phyloP scores from a whole-genome alignment of 2,329 filamentous ascomycete genomes.

The Calonectria leucothoes region DNA sequence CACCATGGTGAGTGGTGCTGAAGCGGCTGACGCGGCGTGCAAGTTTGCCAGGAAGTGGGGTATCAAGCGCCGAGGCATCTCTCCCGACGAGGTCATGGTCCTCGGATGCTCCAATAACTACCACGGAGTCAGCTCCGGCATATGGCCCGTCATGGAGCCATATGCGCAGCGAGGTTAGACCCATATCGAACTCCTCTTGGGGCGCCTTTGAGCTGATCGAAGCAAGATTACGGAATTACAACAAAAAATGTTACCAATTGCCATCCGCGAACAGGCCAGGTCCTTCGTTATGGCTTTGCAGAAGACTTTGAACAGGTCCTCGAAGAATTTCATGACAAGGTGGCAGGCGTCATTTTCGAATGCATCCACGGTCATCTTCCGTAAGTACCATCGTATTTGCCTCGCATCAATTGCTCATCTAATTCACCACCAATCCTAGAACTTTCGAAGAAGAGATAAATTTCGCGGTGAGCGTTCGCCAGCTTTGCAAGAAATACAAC shows the following conservation, averaged over 20 bases:
- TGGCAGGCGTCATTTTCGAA: background rate
- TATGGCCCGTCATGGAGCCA: background rate
- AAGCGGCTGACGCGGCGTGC: constrained; percentile 23
- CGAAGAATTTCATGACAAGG: background rate
- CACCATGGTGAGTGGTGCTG: constrained; percentile 20
- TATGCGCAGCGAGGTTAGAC: background rate
- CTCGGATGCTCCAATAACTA: constrained; percentile 22
- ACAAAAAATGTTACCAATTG: background rate
- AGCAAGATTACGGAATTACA: background rate
- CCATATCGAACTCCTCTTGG: too few relatives aligned
- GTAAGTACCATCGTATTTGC: background rate
- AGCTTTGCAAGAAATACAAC: constrained; percentile 23
- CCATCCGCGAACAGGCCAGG: background rate
- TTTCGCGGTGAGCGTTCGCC: background rate
- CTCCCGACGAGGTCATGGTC: constrained; percentile 1
- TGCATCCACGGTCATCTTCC: background rate
- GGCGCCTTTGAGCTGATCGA: background rate
- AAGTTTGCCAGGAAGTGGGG: constrained; percentile 23
- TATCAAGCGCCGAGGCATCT: constrained; percentile 1
- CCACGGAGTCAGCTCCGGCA: background rate
- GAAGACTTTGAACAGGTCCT: background rate
- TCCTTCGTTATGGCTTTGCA: background rate
- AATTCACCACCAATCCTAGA: background rate
- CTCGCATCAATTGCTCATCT: background rate
- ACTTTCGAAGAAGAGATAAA: constrained; percentile 4